phyloP scores from a whole-genome alignment of 352 stramenopile species.

The Phytopythium sindhum region DNA sequence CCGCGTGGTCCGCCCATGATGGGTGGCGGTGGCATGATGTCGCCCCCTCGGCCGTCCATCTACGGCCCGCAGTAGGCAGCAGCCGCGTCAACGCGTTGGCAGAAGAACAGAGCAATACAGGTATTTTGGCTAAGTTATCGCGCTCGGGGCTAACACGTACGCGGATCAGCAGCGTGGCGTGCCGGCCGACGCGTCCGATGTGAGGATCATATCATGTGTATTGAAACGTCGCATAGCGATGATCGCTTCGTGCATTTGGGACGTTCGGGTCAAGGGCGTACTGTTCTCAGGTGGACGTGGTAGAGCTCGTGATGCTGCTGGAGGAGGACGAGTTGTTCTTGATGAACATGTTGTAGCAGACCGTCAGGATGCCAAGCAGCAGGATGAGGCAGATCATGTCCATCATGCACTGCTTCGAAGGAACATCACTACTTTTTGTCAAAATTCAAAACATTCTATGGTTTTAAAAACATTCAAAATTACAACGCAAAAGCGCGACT shows the following conservation, averaged over 20 bases:
- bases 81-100: not conserved
- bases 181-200: not conserved
- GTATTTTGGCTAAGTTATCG: constrained; percentile 6
- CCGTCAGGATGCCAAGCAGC: constrained; percentile 76
- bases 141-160: not conserved
- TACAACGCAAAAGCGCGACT: not conserved
- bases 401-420: constrained; percentile 91
- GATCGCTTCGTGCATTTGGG: not conserved
- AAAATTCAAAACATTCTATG: no score
- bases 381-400: constrained; percentile 88
- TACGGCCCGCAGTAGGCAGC: constrained; percentile 57
- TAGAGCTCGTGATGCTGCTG: constrained; percentile 16
- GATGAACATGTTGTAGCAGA: constrained; percentile 89
- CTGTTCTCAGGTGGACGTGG: constrained; percentile 23
- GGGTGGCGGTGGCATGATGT: constrained; percentile 31
- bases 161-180: not conserved
- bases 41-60: constrained; percentile 54
- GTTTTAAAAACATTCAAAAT: not conserved
- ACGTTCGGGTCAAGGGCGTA: not conserved
- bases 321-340: constrained; percentile 46
- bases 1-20: constrained; percentile 42
- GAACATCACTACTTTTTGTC: no score
- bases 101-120: constrained; percentile 2
- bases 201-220: constrained; percentile 2
- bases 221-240: not conserved